Base-by-base conservation (phyloP, 169 alveolate genomes). In the Babesia bovis region DNA sequence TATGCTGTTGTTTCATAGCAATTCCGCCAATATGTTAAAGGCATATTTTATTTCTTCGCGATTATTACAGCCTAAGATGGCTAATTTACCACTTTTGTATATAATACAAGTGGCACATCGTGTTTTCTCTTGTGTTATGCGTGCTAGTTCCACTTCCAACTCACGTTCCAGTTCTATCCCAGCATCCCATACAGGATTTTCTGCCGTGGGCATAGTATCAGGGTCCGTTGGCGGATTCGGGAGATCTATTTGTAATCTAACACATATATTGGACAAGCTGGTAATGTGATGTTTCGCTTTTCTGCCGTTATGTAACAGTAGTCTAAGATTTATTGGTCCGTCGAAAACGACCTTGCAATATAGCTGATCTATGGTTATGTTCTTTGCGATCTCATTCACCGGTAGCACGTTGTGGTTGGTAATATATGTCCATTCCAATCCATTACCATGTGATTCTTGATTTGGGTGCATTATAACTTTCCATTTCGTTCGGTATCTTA, bases 81-180 rank as follows among this genome's bases (percentile, higher is more conserved):
- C 73, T 23, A 68, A 38, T 36, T 78, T 78, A 15, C 87, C 87
- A 30, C 87, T 78, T 17, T 61, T 58, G 76, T 65, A 78, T 26
- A 78, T 58, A 13, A 78, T 58, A 35, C 87, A 78, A 23, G 87
- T 65, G 30, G 74, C 73, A 21, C 30, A 32, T 13, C 70, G 68
- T 19, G 23, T 33, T 23, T 44, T 49, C 2, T 40, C 28, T 9
- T 13, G 23, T 25, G 42, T 51, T 6, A 61, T 3, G 13, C 41
- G 61, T 9, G 52, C 61, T 5, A 74, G 45, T 35, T 78, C 87
- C 19, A 19, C 50, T 45, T 78, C 87, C 26, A 78, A 63, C 32
- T 60, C 78, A 25, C 65, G 69, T 33, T 75, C 85, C 25, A 75
- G 53, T 47, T 67, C 83, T 0, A 78, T 9, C 30, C 83, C 74